These are phyloP conservation scores for Allomyces macrogynus DNA, from an alignment of 192 early-diverging fungal genomes.

Conservation along the genomic window DNA sequence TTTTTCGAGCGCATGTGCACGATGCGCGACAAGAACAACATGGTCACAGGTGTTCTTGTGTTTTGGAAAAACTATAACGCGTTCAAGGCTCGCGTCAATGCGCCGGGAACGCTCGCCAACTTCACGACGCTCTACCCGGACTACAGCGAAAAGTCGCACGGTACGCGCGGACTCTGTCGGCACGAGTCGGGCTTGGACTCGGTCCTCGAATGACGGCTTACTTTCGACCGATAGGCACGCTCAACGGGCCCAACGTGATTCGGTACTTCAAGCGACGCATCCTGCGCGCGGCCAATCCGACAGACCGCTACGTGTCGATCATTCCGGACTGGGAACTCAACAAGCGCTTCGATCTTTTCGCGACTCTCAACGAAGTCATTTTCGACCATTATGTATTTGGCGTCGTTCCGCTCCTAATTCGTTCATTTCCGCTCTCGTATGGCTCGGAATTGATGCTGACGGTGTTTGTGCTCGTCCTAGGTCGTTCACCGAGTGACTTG, in stretches of 20 bases:
- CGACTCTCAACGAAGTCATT: background rate
- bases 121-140: background rate
- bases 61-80: background rate
- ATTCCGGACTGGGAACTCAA: slow-evolving; percentile 1
- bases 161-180: background rate
- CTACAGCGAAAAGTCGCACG: background rate
- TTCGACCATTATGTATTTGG: background rate
- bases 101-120: background rate
- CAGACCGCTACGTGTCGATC: background rate
- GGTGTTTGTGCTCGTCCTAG: background rate
- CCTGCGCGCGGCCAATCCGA: background rate
- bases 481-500: background rate
- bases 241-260: background rate
- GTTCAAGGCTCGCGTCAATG: background rate
- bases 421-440: no score
- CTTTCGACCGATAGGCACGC: background rate
- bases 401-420: background rate
- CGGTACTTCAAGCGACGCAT: background rate
- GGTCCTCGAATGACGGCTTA: no score
- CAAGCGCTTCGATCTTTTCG: background rate
- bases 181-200: no score
- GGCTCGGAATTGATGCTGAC: background rate
- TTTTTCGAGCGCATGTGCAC: background rate
- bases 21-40: background rate
- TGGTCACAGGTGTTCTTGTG: background rate